These are phyloP conservation scores for Poa annua DNA, from an alignment of 176 grass and related monocot genomes.

Conservation along the genomic window DNA sequence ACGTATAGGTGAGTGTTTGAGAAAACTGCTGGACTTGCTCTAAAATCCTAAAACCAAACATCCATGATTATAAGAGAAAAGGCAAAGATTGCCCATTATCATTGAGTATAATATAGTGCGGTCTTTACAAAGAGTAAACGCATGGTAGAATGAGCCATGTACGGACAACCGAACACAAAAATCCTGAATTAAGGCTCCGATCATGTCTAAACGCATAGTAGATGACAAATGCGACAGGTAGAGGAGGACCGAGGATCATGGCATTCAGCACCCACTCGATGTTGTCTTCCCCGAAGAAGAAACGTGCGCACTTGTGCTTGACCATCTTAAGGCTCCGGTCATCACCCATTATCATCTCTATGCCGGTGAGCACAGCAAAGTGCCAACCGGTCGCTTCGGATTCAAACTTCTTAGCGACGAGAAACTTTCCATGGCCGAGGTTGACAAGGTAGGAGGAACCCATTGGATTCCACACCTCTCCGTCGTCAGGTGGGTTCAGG, in stretches of 20 bases:
- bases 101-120: too few species aligned
- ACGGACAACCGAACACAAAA: too few species aligned
- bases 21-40: too few species aligned
- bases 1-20: too few species aligned
- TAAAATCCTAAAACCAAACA: too few species aligned
- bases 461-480: neutral
- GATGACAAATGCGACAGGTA: neutral
- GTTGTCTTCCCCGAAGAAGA: neutral
- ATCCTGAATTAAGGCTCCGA: too few species aligned
- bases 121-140: too few species aligned
- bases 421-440: neutral
- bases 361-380: neutral
- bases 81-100: too few species aligned
- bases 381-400: neutral
- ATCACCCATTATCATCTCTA: neutral
- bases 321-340: conserved; percentile 4
- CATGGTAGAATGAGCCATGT: too few species aligned
- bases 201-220: too few species aligned
- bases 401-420: neutral
- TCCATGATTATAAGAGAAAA: too few species aligned
- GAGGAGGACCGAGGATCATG: too few species aligned
- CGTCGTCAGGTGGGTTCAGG: neutral
- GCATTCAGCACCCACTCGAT: neutral
- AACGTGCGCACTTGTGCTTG: neutral
- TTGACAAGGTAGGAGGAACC: neutral